phyloP scores from a whole-genome alignment of 345 rosid species.

The Dovyalis caffra region DNA sequence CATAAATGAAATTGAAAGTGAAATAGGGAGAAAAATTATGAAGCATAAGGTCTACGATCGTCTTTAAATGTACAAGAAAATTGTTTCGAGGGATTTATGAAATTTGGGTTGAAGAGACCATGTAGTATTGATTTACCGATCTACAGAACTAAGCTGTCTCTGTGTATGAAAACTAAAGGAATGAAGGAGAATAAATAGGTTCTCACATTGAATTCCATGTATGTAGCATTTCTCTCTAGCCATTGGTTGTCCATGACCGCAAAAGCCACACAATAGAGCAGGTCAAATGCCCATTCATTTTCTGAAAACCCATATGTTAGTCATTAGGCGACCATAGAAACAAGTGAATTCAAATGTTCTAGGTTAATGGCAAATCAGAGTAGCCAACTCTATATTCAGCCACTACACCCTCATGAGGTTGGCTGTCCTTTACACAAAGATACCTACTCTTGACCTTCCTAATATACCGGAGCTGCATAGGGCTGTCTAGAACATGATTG shows the following conservation, averaged over 20 bases:
- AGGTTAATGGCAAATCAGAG: neutral
- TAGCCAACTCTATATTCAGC: neutral
- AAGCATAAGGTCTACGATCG: too few relatives aligned
- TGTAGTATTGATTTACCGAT: neutral
- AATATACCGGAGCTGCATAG: neutral
- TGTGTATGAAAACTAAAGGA: neutral
- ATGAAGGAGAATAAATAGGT: neutral
- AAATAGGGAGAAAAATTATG: too few relatives aligned
- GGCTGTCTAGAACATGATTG: neutral
- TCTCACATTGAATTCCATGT: constrained; percentile 96
- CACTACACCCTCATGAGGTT: neutral
- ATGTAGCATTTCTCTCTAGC: constrained; percentile 83
- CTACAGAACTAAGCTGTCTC: neutral
- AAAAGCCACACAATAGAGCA: constrained; percentile 89
- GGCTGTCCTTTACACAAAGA: neutral
- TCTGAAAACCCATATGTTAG: constrained; percentile 37
- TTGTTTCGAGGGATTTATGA: too few relatives aligned
- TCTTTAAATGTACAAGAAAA: too few relatives aligned
- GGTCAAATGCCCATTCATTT: constrained; percentile 89
- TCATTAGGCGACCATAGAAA: neutral
- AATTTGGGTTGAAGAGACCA: too few relatives aligned
- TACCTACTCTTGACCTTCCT: neutral
- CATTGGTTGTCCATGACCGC: constrained; percentile 91
- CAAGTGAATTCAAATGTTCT: neutral
- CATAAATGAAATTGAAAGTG: neutral